A percentile compares a stretch with the other conserved stretches of the same genome.
phyloP scores from a whole-genome alignment of 2,329 filamentous ascomycete genomes.

The Aspergillus vadensis region DNA sequence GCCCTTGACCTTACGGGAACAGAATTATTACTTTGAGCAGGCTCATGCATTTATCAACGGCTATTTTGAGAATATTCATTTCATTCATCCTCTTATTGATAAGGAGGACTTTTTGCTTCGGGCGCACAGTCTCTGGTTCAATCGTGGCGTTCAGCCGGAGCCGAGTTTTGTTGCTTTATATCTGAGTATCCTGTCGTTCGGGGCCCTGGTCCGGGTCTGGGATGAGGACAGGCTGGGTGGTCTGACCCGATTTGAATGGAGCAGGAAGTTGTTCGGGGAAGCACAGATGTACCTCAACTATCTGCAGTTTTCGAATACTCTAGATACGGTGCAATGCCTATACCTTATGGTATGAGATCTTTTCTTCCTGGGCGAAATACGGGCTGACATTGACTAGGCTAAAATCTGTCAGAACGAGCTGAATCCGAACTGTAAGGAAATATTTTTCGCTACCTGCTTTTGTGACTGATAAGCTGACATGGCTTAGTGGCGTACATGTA shows the following conservation, averaged over 20 bases:
- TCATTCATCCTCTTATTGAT: conserved; percentile 52
- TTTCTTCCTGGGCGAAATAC: no score
- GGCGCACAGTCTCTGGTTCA: conserved; percentile 49
- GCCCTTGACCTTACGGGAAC: conserved; percentile 25
- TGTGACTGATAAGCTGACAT: conserved; percentile 17
- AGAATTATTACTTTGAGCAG: conserved; percentile 48
- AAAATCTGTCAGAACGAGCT: conserved; percentile 55
- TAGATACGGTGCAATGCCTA: conserved; percentile 53
- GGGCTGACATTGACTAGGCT: conserved; percentile 32
- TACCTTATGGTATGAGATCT: conserved; percentile 45
- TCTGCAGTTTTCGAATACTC: conserved; percentile 48
- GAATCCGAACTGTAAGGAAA: conserved; percentile 47
- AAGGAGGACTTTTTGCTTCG: conserved; percentile 48
- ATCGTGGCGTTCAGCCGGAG: conserved; percentile 30
- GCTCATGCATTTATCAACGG: conserved; percentile 50
- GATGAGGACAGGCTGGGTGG: conserved; percentile 49
- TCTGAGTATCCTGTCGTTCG: conserved; percentile 51
- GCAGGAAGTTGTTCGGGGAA: conserved; percentile 49
- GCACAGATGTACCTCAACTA: conserved; percentile 43
- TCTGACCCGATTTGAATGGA: conserved; percentile 50
- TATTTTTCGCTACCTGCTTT: not conserved
- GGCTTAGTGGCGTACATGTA: conserved; percentile 50
- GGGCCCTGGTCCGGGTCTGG: conserved; percentile 49
- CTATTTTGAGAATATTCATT: conserved; percentile 54
- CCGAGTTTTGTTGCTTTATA: conserved; percentile 52